A percentile compares a stretch with the other conserved stretches of the same genome.
These are phyloP conservation scores for Sechiopsis laciniata DNA, from an alignment of 306 rosid genomes.

Conservation along the genomic window DNA sequence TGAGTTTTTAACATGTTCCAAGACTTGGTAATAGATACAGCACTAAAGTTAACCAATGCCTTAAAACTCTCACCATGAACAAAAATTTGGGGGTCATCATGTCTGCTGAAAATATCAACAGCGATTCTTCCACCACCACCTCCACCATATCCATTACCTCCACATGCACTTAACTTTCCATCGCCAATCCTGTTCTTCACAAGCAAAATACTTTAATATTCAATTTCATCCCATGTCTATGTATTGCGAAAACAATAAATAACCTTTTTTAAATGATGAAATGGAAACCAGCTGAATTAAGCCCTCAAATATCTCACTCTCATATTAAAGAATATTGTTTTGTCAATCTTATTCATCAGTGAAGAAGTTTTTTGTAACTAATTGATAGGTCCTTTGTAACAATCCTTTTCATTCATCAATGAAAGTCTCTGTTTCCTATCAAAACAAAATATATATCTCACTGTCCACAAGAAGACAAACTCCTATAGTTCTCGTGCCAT, in stretches of 20 bases:
- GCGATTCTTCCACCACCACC: conserved; percentile 67
- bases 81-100: conserved; percentile 44
- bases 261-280: not conserved
- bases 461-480: not conserved
- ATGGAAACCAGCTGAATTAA: not conserved
- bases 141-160: conserved; percentile 54
- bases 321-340: no score
- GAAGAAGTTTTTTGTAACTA: no score
- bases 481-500: not conserved
- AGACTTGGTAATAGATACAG: not conserved
- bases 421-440: no score
- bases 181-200: conserved; percentile 49
- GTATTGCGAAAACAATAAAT: not conserved
- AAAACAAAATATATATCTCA: no score
- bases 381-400: no score
- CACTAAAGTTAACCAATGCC: not conserved
- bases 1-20: not conserved
- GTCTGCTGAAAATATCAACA: conserved; percentile 59
- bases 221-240: not conserved
- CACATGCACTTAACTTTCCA: conserved; percentile 59
- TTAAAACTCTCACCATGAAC: conserved; percentile 46
- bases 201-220: conserved; percentile 19
- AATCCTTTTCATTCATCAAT: no score
- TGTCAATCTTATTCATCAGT: no score
- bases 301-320: not conserved